phyloP scores from a whole-genome alignment of 805 yeast genomes.

The Wickerhamiella kazuoi region DNA sequence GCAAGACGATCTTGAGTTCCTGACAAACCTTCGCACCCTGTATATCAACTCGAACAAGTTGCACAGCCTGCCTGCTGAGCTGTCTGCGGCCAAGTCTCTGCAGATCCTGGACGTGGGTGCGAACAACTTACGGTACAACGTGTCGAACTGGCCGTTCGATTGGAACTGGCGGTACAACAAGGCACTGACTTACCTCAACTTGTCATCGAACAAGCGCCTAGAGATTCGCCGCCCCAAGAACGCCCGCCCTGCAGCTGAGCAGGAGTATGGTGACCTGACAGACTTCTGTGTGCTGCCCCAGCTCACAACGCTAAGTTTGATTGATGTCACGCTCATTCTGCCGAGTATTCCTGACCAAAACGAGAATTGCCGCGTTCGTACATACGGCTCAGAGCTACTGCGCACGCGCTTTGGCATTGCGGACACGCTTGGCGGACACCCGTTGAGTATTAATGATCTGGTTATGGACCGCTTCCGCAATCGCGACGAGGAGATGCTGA shows the following conservation, averaged over 20 bases:
- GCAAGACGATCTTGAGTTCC: constrained; percentile 59
- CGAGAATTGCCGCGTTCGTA: constrained; percentile 67
- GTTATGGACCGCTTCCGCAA: constrained; percentile 80
- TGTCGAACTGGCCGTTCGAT: constrained; percentile 86
- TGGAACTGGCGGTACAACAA: constrained; percentile 93
- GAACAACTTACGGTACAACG: constrained; percentile 75
- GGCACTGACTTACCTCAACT: constrained; percentile 59
- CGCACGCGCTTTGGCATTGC: constrained; percentile 79
- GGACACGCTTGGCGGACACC: constrained; percentile 57
- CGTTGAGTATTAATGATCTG: constrained; percentile 61
- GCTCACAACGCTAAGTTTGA: constrained; percentile 60
- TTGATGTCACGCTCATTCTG: constrained; percentile 89
- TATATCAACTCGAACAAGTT: constrained; percentile 71
- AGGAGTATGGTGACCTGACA: constrained; percentile 23
- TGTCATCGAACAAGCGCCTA: constrained; percentile 81
- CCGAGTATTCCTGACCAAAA: constrained; percentile 79
- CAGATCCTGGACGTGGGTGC: constrained; percentile 77
- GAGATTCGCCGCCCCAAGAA: constrained; percentile 36
- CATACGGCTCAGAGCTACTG: constrained; percentile 66
- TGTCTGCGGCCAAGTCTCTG: constrained; percentile 47
- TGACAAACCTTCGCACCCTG: constrained; percentile 40
- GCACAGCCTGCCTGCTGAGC: constrained; percentile 74
- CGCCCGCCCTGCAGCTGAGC: constrained; percentile 5
- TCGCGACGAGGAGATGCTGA: constrained; percentile 57
- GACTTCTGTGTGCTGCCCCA: constrained; percentile 60